Base-by-base conservation (phyloP, 2,329 filamentous ascomycete species). In the Arthrobotrys conoides region DNA sequence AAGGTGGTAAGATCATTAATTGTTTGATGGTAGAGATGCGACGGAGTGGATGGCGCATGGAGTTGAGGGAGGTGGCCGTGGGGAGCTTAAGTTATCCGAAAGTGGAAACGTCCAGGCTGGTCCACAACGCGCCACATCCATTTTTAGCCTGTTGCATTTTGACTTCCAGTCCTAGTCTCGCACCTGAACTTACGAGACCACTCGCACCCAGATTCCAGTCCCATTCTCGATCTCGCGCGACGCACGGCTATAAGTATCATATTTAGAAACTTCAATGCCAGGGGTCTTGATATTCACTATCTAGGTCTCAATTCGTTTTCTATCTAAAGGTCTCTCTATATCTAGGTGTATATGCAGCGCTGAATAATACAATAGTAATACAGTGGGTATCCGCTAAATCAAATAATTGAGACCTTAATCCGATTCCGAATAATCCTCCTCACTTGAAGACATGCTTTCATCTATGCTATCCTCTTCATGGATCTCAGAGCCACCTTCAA, bases 31-130 rank as follows among this genome's bases (percentile, higher is more conserved):
- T 48, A 55, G 36, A 61, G 55, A 59, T 59, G 66, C 48, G 24
- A 48, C 24, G 67, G 10, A 3, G 27, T 27, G 36, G 38, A 51
- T 48, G 44, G 41, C 33, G 61, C 27, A 48, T 33, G 44, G 33
- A 36, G 38, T 61, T 49, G 33, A 48, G 30, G 53, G 51, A 63
- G 48, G 70, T 67, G 70, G 70, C 63, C 51, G 70, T 18, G 51
- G 61, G 44, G 46, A 73, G 70, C 61, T 64, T 73, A 49, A 38
- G 33, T 48, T 65, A 24, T 57, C 69, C 69, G n/a, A 48, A 72
- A 66, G 30, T 12, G 30, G 69, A 51, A 57, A n/a, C 38, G 10
- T 22, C 57, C 24, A 65, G 61, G 44, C 36, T 14, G 4, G 44
- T 66, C 46, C 22, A 49, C 61, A 67, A 67, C 48, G 16, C 63